phyloP scores from a whole-genome alignment of 2,329 filamentous ascomycete genomes.

The Aquanectria penicillioides region DNA sequence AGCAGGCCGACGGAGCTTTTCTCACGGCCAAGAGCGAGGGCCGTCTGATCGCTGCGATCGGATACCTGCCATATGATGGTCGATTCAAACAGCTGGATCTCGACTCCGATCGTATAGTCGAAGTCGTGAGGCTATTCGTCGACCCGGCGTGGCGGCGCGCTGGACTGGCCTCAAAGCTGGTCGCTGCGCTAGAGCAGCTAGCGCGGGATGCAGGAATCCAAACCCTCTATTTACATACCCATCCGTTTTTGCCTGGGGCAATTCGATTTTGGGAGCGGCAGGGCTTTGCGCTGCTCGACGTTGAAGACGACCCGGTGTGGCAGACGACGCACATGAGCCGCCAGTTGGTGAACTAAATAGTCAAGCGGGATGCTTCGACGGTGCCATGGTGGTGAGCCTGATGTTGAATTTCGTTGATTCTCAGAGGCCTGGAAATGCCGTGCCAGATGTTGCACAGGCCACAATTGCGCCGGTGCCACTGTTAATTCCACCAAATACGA shows the following conservation, averaged over 20 bases:
- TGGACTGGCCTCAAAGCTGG: constrained; percentile 40
- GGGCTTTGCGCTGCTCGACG: constrained; percentile 29
- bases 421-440: too few species aligned
- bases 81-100: constrained; percentile 38
- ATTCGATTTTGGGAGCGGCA: constrained; percentile 40
- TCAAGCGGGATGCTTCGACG: too few species aligned
- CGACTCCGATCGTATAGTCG: constrained; percentile 30
- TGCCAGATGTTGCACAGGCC: too few species aligned
- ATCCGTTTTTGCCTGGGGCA: constrained; percentile 41
- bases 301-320: constrained; percentile 41
- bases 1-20: constrained; percentile 34
- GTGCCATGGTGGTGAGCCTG: too few species aligned
- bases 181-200: constrained; percentile 24
- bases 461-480: too few species aligned
- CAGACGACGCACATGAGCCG: constrained; percentile 42
- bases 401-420: too few species aligned
- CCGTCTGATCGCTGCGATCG: constrained; percentile 39
- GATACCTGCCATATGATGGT: constrained; percentile 37
- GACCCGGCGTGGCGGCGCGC: constrained; percentile 38
- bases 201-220: constrained; percentile 29
- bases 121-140: constrained; percentile 43
- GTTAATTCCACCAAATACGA: too few species aligned
- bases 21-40: constrained; percentile 28
- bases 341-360: too few species aligned
- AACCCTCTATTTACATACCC: constrained; percentile 42